Conservation (phyloP, 2,329 filamentous ascomycete species). For the Xylaria sp. region DNA sequence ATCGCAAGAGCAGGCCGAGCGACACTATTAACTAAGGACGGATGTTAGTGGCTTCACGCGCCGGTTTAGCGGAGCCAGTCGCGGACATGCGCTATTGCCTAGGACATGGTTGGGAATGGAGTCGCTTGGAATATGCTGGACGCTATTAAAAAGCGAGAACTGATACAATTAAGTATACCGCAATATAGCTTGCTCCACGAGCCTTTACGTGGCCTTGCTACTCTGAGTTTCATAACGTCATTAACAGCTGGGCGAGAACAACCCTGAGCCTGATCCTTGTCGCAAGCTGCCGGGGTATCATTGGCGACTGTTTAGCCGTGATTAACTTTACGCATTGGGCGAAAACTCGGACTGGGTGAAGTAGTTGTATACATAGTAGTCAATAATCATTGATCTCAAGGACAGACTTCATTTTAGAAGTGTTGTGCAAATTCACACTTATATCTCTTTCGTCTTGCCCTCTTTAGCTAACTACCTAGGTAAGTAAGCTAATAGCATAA, state of each 20-base stretch:
- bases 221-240: constrained; percentile 46
- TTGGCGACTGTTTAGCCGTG: constrained; percentile 60
- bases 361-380: not conserved
- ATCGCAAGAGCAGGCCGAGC: constrained; percentile 73
- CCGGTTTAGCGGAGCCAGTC: constrained; percentile 59
- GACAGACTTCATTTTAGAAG: not conserved
- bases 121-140: constrained; percentile 72
- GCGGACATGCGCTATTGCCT: constrained; percentile 68
- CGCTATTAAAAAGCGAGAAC: constrained; percentile 59
- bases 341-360: constrained; percentile 32
- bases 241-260: constrained; percentile 57
- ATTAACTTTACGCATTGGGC: constrained; percentile 57
- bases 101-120: constrained; percentile 77
- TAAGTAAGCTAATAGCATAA: not conserved
- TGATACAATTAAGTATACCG: constrained; percentile 42
- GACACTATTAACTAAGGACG: constrained; percentile 71
- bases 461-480: not conserved
- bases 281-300: constrained; percentile 59
- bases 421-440: not conserved
- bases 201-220: not conserved
- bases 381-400: not conserved
- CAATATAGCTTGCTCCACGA: not conserved
- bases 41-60: too few species aligned
- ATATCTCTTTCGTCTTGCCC: not conserved
- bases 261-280: constrained; percentile 59